Percentiles rank a stretch among this genome's conserved stretches.
Conservation (phyloP, 768 basidiomycete species). For the Hericium rajendrae region DNA sequence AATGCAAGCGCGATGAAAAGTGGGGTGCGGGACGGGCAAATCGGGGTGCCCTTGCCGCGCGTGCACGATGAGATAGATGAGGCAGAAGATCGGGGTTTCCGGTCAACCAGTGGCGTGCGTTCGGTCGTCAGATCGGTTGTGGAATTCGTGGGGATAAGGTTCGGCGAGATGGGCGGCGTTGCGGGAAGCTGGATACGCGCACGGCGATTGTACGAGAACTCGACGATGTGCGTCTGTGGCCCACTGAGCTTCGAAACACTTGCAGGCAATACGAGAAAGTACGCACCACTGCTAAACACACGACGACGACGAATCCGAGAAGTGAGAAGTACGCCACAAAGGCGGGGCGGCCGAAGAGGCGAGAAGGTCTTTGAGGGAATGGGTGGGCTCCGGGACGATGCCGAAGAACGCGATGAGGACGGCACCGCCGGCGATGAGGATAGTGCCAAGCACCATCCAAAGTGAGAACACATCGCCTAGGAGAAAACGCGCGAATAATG, state of each 20-base stretch:
- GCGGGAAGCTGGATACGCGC: constrained; percentile 20
- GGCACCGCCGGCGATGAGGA: constrained; percentile 82
- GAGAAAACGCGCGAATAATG: constrained; percentile 77
- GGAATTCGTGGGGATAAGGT: constrained; percentile 17
- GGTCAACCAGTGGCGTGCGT: constrained; percentile 46
- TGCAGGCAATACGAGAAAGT: not conserved
- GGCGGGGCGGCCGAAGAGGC: constrained; percentile 62
- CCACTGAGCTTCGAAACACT: not conserved
- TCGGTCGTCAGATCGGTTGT: constrained; percentile 26
- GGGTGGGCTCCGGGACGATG: constrained; percentile 81
- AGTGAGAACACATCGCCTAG: constrained; percentile 80
- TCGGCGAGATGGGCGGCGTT: constrained; percentile 23
- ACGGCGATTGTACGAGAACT: constrained; percentile 48
- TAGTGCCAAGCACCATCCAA: constrained; percentile 79
- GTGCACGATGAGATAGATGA: constrained; percentile 15
- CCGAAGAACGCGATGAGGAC: constrained; percentile 87
- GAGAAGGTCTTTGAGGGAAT: constrained; percentile 79
- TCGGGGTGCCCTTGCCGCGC: constrained; percentile 3
- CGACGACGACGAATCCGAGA: constrained; percentile 48
- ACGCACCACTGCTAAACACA: constrained; percentile 57
- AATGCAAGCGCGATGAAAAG: constrained; percentile 73
- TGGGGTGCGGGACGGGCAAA: constrained; percentile 34
- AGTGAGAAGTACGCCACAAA: constrained; percentile 80
- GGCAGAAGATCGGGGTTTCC: constrained; percentile 23
- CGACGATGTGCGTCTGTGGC: constrained; percentile 59